Evolutionary conservation across 139 green algal species (phyloP).

Genomic region (Nannochloris sp.): DNA sequence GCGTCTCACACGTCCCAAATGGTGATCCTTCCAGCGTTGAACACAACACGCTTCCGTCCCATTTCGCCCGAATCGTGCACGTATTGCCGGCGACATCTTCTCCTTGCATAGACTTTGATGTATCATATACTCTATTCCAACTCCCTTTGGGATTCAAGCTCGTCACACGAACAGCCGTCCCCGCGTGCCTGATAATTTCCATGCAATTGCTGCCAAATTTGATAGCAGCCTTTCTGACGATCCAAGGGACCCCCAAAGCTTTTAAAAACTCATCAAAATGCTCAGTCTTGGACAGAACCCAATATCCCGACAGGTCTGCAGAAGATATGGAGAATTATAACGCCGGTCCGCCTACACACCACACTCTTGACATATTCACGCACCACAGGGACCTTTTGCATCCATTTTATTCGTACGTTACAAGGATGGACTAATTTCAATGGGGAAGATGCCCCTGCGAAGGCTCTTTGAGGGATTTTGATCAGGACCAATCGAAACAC

Average conservation of each 20-base stretch:
- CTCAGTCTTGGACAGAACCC: conserved; percentile 19
- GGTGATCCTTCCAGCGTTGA: conserved; percentile 18
- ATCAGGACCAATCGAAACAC: no score
- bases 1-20: conserved; percentile 18
- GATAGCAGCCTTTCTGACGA: conserved; percentile 22
- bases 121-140: conserved; percentile 23
- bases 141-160: conserved; percentile 28
- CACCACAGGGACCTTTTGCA: no score
- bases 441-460: no score
- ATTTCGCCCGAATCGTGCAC: conserved; percentile 15
- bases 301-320: conserved; percentile 33
- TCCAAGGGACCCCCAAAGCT: conserved; percentile 27
- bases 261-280: conserved; percentile 29
- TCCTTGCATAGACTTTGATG: conserved; percentile 7
- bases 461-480: no score
- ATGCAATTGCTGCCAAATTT: conserved; percentile 16
- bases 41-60: conserved; percentile 22
- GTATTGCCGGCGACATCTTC: conserved; percentile 15
- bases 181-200: conserved; percentile 20
- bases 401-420: no score
- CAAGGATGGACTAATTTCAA: no score
- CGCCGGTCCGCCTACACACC: no score
- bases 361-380: no score
- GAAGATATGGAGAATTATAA: background rate
- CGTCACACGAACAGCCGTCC: conserved; percentile 18